phyloP scores from a whole-genome alignment of 106 monocot genomes.

The Apostasia ramifera region DNA sequence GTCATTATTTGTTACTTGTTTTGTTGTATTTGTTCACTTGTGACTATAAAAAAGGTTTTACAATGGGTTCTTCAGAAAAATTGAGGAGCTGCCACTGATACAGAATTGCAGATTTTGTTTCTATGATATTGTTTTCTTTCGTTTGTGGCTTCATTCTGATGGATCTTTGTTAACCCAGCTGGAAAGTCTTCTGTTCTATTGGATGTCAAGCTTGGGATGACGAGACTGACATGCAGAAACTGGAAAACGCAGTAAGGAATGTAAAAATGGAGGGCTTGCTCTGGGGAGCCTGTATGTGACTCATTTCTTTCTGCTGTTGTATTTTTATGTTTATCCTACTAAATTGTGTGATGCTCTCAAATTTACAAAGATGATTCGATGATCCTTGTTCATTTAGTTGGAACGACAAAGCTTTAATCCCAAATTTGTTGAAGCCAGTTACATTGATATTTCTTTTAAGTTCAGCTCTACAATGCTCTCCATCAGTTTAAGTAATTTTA shows the following conservation, averaged over 20 bases:
- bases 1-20: neutral
- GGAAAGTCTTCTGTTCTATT: constrained; percentile 93
- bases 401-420: too few species aligned
- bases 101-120: too few species aligned
- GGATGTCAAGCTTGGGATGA: constrained; percentile 98
- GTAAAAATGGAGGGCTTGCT: constrained; percentile 80
- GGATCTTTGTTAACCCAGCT: constrained; percentile 27
- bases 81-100: too few species aligned
- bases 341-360: too few species aligned
- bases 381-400: too few species aligned
- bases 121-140: too few species aligned
- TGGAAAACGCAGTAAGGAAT: constrained; percentile 79
- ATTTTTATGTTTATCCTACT: too few species aligned
- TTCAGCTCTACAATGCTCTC: neutral
- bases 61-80: too few species aligned
- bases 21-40: neutral
- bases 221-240: constrained; percentile 94
- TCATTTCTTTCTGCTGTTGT: neutral
- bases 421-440: too few species aligned
- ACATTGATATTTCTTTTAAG: too few species aligned
- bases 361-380: too few species aligned
- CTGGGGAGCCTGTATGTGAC: constrained; percentile 90
- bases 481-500: neutral
- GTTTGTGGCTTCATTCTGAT: neutral
- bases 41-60: too few species aligned